phyloP scores from a whole-genome alignment of 2,329 filamentous ascomycete genomes.

The Periconia sp. region DNA sequence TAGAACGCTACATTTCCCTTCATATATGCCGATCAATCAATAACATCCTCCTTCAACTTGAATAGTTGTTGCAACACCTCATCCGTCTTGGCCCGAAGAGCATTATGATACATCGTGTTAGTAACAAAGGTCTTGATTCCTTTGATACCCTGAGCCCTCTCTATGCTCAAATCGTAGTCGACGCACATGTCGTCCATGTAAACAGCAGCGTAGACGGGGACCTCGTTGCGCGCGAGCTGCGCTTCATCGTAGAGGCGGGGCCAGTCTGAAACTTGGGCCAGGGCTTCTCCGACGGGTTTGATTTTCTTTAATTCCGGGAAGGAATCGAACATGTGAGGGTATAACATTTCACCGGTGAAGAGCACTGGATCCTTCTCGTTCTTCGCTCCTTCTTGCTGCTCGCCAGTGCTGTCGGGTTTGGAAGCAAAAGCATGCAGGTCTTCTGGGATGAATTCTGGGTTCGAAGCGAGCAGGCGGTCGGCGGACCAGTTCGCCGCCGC shows the following conservation, averaged over 20 bases:
- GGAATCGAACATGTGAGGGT: slow-evolving; percentile 79
- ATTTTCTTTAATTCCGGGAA: slow-evolving; percentile 75
- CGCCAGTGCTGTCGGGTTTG: background rate
- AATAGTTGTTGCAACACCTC: slow-evolving; percentile 79
- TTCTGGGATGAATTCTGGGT: slow-evolving; percentile 50
- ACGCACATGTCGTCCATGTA: slow-evolving; percentile 94
- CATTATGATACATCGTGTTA: slow-evolving; percentile 86
- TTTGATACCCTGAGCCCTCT: slow-evolving; percentile 74
- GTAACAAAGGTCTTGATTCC: slow-evolving; percentile 81
- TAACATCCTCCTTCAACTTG: slow-evolving; percentile 69
- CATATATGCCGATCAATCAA: slow-evolving; percentile 48
- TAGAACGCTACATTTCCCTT: too few species aligned
- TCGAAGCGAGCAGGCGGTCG: slow-evolving; percentile 59
- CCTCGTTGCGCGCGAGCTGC: slow-evolving; percentile 72
- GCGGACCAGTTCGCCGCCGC: slow-evolving; percentile 74
- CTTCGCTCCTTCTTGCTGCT: slow-evolving; percentile 21
- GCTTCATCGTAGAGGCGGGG: slow-evolving; percentile 72
- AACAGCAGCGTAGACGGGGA: slow-evolving; percentile 82
- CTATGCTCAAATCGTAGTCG: slow-evolving; percentile 70
- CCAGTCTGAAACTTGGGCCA: slow-evolving; percentile 73
- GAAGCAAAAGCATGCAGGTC: background rate
- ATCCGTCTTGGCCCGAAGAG: slow-evolving; percentile 69
- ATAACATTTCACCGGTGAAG: slow-evolving; percentile 94
- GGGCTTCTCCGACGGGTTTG: slow-evolving; percentile 66
- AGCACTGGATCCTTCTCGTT: slow-evolving; percentile 56